Conservation (phyloP, 345 rosid genomes). For the Hibiscus tridactylites region DNA sequence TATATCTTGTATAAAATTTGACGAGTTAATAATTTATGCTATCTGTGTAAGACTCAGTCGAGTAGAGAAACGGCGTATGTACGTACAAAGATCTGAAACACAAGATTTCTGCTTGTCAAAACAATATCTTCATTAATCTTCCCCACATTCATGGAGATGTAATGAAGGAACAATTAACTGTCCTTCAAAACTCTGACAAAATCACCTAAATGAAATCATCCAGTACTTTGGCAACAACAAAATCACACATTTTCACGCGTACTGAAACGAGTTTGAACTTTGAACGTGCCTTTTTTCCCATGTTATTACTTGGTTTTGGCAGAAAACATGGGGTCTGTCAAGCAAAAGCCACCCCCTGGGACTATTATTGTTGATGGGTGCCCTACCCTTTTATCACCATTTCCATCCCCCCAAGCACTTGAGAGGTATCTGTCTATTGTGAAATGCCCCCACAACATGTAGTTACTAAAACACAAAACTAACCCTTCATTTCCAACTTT, state of each 20-base stretch:
- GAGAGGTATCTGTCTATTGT: not conserved
- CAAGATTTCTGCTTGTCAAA: not conserved
- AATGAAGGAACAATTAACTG: not conserved
- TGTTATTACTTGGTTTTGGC: not conserved
- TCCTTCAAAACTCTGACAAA: not conserved
- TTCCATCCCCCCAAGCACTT: not conserved
- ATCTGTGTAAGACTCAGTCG: no score
- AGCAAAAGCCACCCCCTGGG: not conserved
- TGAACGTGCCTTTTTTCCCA: not conserved
- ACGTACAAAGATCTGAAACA: not conserved
- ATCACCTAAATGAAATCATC: not conserved
- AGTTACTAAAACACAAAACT: conserved; percentile 11
- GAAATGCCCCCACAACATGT: conserved; percentile 27
- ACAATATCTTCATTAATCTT: not conserved
- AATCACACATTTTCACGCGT: not conserved
- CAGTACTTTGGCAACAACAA: not conserved
- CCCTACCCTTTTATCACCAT: not conserved
- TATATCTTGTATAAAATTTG: no score
- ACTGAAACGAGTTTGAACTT: not conserved
- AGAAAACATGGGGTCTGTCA: conserved; percentile 6
- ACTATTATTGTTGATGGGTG: conserved; percentile 20
- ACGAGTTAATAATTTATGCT: no score
- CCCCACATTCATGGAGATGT: not conserved
- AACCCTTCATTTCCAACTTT: conserved; percentile 8
- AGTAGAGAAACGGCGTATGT: not conserved